Conservation (phyloP, 73 alveolate genomes). For the Symbiodinium pilosum region DNA sequence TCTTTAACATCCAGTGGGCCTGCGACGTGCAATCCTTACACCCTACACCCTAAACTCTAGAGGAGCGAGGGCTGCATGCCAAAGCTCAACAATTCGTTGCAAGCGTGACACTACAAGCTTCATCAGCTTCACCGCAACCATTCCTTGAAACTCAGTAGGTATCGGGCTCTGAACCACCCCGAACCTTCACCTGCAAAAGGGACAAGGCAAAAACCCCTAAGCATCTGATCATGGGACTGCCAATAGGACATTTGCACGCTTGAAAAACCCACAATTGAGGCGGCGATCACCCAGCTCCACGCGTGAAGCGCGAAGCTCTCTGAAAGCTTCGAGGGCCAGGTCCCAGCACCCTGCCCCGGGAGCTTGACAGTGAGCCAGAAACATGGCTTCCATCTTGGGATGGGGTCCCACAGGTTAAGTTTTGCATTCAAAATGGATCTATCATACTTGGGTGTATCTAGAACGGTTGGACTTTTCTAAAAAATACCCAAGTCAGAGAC, state of each 20-base stretch:
- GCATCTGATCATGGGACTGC: neutral
- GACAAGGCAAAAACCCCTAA: neutral
- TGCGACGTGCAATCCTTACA: too few relatives aligned
- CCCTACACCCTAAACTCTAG: too few relatives aligned
- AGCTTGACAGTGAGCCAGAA: too few relatives aligned
- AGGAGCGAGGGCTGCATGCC: too few relatives aligned
- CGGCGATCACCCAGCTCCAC: neutral
- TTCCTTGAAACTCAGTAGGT: neutral
- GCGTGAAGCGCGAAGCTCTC: neutral
- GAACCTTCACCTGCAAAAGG: neutral
- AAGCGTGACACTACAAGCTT: neutral
- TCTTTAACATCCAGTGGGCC: too few relatives aligned
- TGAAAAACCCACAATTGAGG: neutral
- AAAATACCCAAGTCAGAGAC: neutral
- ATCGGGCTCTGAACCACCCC: too few relatives aligned
- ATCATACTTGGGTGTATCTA: neutral
- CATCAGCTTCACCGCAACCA: neutral
- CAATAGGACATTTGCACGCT: neutral
- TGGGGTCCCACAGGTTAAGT: neutral
- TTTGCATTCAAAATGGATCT: too few relatives aligned
- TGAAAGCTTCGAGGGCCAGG: conserved; percentile 1
- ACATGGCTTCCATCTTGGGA: too few relatives aligned
- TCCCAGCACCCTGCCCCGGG: conserved; percentile 47
- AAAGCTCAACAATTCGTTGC: too few relatives aligned
- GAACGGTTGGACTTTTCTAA: too few relatives aligned